phyloP scores from a whole-genome alignment of 2,329 filamentous ascomycete species.

The Talaromyces verruculosus region DNA sequence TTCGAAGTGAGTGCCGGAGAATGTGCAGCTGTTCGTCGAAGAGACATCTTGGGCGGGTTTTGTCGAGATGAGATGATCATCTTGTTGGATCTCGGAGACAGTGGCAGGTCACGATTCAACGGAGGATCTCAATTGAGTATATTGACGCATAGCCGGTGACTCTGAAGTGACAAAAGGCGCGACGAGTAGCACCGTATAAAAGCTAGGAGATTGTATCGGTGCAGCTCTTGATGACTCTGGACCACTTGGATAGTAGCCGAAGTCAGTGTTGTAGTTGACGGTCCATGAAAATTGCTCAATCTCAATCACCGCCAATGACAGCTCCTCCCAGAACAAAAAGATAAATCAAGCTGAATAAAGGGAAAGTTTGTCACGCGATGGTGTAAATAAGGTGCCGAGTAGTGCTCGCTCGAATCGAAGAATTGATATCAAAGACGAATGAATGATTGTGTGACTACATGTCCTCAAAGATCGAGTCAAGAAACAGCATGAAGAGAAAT shows the following conservation, averaged over 20 bases:
- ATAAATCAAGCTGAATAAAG: not conserved
- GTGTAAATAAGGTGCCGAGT: not conserved
- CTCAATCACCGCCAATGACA: not conserved
- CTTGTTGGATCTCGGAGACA: not conserved
- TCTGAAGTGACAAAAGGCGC: not conserved
- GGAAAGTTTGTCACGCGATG: not conserved
- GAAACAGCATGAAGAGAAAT: not conserved
- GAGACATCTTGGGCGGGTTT: slow-evolving; percentile 30
- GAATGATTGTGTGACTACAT: not conserved
- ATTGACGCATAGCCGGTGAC: not conserved
- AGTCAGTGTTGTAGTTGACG: not conserved
- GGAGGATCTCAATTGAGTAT: not conserved
- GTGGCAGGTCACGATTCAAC: slow-evolving; percentile 2
- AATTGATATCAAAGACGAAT: not conserved
- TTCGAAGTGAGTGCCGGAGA: slow-evolving; percentile 23
- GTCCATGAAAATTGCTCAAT: not conserved
- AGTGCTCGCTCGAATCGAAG: not conserved
- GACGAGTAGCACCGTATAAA: not conserved
- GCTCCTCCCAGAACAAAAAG: not conserved
- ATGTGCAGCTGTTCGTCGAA: slow-evolving; percentile 26
- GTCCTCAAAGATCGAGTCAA: not conserved
- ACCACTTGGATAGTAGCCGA: slow-evolving; percentile 3
- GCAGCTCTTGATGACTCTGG: not conserved
- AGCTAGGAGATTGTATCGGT: not conserved
- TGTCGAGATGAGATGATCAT: slow-evolving; percentile 38